Evolutionary conservation across 495 filamentous ascomycete genomes (phyloP).

Genomic region (Chaetomium tenue): DNA sequence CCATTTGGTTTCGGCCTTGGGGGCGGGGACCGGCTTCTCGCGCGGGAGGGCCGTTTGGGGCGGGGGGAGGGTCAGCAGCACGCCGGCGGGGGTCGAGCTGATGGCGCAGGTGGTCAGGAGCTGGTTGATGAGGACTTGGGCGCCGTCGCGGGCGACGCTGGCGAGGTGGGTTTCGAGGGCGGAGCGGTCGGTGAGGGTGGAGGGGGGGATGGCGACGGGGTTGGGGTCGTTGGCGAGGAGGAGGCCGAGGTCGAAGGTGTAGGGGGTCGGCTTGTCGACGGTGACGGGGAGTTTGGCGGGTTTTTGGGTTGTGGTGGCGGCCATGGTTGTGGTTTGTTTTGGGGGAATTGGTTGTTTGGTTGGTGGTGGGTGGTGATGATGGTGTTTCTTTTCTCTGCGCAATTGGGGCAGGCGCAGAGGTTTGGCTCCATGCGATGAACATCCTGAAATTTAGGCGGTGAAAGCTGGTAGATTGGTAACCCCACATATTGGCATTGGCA

Average conservation of each 20-base stretch:
- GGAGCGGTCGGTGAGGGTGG: constrained; percentile 39
- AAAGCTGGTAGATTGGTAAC: constrained; percentile 24
- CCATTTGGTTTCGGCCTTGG: constrained; percentile 87
- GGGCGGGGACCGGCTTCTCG: constrained; percentile 81
- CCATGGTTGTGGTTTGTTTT: constrained; percentile 34
- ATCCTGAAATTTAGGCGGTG: constrained; percentile 39
- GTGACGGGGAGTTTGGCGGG: constrained; percentile 54
- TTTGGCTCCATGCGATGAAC: constrained; percentile 8
- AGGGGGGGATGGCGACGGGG: constrained; percentile 55
- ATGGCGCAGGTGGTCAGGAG: constrained; percentile 85
- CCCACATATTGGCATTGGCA: background rate
- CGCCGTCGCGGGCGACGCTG: constrained; percentile 74
- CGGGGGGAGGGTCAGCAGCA: constrained; percentile 72
- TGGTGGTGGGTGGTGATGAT: constrained; percentile 4
- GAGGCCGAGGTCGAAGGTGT: constrained; percentile 88
- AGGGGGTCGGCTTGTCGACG: constrained; percentile 79
- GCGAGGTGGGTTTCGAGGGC: constrained; percentile 58
- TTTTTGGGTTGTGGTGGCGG: constrained; percentile 31
- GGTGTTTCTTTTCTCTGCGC: background rate
- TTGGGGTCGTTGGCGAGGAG: constrained; percentile 80
- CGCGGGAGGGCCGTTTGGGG: constrained; percentile 70
- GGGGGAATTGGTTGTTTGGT: constrained; percentile 2
- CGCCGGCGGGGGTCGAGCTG: constrained; percentile 59
- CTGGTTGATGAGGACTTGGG: constrained; percentile 76
- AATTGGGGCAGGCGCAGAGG: background rate